phyloP scores from a whole-genome alignment of 148 eudicot species.

The Nyssa sinensis region DNA sequence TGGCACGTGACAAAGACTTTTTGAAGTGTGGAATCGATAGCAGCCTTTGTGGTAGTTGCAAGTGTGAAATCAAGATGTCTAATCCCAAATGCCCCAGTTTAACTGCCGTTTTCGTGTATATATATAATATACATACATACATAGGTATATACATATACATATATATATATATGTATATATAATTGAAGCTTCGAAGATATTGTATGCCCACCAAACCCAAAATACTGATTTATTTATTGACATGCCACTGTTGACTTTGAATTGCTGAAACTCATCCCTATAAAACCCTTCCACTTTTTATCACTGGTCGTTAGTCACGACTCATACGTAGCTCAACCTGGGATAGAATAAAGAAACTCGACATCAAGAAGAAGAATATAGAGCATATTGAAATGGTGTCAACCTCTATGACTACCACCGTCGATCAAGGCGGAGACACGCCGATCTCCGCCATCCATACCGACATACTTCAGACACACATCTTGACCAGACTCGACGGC shows the following conservation, averaged over 20 bases:
- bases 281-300: neutral
- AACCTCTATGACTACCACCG: neutral
- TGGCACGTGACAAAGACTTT: too few relatives aligned
- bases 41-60: too few relatives aligned
- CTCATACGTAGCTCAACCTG: neutral
- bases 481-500: constrained; percentile 49
- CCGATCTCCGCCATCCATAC: constrained; percentile 36
- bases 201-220: neutral
- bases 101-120: too few relatives aligned
- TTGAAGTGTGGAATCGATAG: too few relatives aligned
- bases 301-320: neutral
- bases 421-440: neutral
- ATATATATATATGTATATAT: too few relatives aligned
- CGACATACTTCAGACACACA: constrained; percentile 38
- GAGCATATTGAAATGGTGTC: neutral
- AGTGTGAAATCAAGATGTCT: too few relatives aligned
- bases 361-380: neutral
- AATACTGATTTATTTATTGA: too few relatives aligned
- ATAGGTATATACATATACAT: too few relatives aligned
- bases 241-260: neutral
- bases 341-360: neutral
- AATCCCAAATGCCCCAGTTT: too few relatives aligned
- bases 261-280: too few relatives aligned
- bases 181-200: neutral
- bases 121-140: too few relatives aligned